Percentiles rank a stretch among this genome's conserved stretches.
phyloP scores from a whole-genome alignment of 768 basidiomycete genomes.

The Zangia roseola region DNA sequence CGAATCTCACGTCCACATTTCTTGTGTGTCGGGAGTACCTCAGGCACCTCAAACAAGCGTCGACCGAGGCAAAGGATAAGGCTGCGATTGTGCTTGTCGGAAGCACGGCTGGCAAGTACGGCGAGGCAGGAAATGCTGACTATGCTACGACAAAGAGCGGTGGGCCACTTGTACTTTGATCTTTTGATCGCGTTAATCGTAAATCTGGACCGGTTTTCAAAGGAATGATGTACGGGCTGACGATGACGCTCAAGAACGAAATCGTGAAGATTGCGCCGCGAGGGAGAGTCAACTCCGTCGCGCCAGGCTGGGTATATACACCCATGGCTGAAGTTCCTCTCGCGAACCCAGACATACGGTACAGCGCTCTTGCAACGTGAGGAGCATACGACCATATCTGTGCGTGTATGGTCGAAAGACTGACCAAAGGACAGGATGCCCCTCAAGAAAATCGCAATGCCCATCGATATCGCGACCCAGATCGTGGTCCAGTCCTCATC shows the following conservation, averaged over 20 bases:
- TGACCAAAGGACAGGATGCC: constrained; percentile 46
- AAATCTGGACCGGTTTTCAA: background rate
- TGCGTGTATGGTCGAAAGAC: background rate
- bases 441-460: constrained; percentile 63
- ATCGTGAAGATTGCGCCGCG: constrained; percentile 69
- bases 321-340: constrained; percentile 61
- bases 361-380: constrained; percentile 66
- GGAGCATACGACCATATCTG: constrained; percentile 14
- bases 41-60: constrained; percentile 39
- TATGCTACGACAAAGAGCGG: constrained; percentile 68
- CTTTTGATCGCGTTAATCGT: background rate
- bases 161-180: constrained; percentile 21
- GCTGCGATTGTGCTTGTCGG: constrained; percentile 64
- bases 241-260: constrained; percentile 69
- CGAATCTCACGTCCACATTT: constrained; percentile 66
- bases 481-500: constrained; percentile 58
- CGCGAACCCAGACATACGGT: constrained; percentile 50
- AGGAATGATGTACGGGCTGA: constrained; percentile 73
- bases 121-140: constrained; percentile 63
- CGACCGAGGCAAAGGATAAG: constrained; percentile 43
- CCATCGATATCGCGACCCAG: constrained; percentile 63
- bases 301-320: constrained; percentile 65
- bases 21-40: constrained; percentile 61
- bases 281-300: constrained; percentile 64
- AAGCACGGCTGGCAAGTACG: constrained; percentile 68